phyloP scores from a whole-genome alignment of 2,329 filamentous ascomycete genomes.

The Periconia sp. region DNA sequence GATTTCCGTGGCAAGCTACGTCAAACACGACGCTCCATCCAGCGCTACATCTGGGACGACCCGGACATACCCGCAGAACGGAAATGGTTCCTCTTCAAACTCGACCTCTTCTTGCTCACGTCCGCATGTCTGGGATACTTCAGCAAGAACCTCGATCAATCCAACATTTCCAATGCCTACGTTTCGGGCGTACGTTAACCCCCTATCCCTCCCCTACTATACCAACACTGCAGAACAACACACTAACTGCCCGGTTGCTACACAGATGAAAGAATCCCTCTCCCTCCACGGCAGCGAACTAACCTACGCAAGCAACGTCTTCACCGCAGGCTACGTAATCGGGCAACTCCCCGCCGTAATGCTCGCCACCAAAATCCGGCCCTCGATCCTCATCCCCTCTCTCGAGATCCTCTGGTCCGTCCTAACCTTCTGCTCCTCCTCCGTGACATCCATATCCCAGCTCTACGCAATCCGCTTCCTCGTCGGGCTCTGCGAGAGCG shows the following conservation, averaged over 20 bases:
- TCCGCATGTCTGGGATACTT: conserved; percentile 30
- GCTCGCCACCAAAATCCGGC: conserved; percentile 23
- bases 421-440: conserved; percentile 22
- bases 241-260: background rate
- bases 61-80: conserved; percentile 18
- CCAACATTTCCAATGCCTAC: conserved; percentile 33
- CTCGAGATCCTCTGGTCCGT: conserved; percentile 34
- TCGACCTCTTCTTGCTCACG: conserved; percentile 29
- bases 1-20: conserved; percentile 14
- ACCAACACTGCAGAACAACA: background rate
- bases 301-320: conserved; percentile 31
- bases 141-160: conserved; percentile 28
- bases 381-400: conserved; percentile 33
- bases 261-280: conserved; percentile 32
- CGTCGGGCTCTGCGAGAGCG: conserved; percentile 27
- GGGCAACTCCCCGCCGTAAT: conserved; percentile 33
- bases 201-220: too few relatives aligned
- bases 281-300: conserved; percentile 33
- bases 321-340: conserved; percentile 32
- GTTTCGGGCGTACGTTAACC: conserved; percentile 26
- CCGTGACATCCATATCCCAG: conserved; percentile 24
- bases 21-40: conserved; percentile 13
- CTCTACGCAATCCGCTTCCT: conserved; percentile 41
- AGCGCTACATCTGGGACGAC: conserved; percentile 24
- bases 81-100: conserved; percentile 32